Evolutionary conservation across 192 early-diverging fungal species (phyloP), one percentile per base, ranked within the genome.

Genomic region (Dissophora ornata): DNA sequence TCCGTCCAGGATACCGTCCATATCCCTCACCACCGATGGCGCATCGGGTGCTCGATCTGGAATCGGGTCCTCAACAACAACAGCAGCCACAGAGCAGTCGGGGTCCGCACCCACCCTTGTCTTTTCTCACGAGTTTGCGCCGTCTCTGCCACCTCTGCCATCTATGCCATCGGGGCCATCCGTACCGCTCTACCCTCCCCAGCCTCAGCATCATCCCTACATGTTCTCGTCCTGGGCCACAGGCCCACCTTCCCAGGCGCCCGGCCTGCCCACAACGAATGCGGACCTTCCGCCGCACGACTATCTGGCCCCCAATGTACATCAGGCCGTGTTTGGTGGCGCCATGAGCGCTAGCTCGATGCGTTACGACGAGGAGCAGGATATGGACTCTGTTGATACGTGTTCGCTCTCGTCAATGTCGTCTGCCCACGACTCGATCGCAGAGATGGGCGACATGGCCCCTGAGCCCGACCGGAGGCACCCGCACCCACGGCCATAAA

Each of bases 361-460:
- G 18, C 50, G 65, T 15, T 77, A 77, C 19, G 64, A 77, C 6
- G 73, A 77, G 18, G 64, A 77, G 24, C 73, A 77, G 25, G 73
- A 77, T 40, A 77, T 77, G 73, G 64, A 67, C 44, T 77, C 73
- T 40, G 52, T 77, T 15, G 73, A 77, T 21, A 77, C 73, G 12
- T 67, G 64, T 40, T 77, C 73, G 0, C 22, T 77, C 25, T 62
- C 73, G 9, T 77, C 73, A 45, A 67, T 77, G 73, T 77, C 73
- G 34, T 77, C 73, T 42, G 73, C 64, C 15, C 73, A 62, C 46
- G 73, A 77, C 58, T 77, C 73, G 11, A 51, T 77, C 4, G 58
- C 65, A 0, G 63, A 67, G 58, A 77, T 77, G 73, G 47, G 57
- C 40, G 73, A 77, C 18, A 67, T 67, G 63, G 42, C 32, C 4